A percentile compares a stretch with the other conserved stretches of the same genome.
Evolutionary conservation across 108 stramenopile genomes (phyloP).

Genomic region (Skeletonema tropicum): DNA sequence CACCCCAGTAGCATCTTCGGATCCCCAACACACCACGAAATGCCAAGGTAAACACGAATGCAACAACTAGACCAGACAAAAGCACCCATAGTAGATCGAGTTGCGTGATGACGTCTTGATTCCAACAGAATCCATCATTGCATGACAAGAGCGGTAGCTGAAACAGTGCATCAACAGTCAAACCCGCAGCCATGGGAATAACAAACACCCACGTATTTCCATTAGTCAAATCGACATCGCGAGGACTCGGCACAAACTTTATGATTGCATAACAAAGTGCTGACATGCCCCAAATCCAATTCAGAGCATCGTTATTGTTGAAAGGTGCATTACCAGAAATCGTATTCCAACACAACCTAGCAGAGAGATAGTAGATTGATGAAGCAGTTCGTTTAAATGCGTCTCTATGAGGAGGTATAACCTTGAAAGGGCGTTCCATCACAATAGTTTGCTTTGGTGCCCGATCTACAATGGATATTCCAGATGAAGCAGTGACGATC

Average conservation of each 20-base stretch:
- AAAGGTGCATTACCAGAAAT: not conserved
- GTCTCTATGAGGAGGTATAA: conserved; percentile 44
- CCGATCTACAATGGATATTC: conserved; percentile 16
- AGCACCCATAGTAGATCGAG: conserved; percentile 25
- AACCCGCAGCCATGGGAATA: conserved; percentile 34
- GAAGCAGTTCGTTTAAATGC: conserved; percentile 37
- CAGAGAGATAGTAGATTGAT: conserved; percentile 26
- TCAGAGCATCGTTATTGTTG: not conserved
- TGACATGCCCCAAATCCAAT: conserved; percentile 15
- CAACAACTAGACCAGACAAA: conserved; percentile 26
- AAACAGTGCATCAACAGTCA: conserved; percentile 28
- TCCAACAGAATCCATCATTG: conserved; percentile 18
- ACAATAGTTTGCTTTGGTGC: conserved; percentile 28
- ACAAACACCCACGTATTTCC: conserved; percentile 49
- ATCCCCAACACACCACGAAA: conserved; percentile 40
- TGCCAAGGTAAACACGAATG: conserved; percentile 45
- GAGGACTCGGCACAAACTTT: conserved; percentile 16
- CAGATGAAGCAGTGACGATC: conserved; percentile 17
- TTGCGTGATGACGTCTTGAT: conserved; percentile 16
- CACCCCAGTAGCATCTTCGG: conserved; percentile 20
- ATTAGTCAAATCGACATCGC: conserved; percentile 25
- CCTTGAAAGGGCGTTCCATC: conserved; percentile 9
- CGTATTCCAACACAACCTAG: conserved; percentile 27
- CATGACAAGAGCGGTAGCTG: conserved; percentile 24
- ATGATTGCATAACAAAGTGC: conserved; percentile 17